Conservation (phyloP, 108 stramenopile species). For the Nitzschia sp. region DNA sequence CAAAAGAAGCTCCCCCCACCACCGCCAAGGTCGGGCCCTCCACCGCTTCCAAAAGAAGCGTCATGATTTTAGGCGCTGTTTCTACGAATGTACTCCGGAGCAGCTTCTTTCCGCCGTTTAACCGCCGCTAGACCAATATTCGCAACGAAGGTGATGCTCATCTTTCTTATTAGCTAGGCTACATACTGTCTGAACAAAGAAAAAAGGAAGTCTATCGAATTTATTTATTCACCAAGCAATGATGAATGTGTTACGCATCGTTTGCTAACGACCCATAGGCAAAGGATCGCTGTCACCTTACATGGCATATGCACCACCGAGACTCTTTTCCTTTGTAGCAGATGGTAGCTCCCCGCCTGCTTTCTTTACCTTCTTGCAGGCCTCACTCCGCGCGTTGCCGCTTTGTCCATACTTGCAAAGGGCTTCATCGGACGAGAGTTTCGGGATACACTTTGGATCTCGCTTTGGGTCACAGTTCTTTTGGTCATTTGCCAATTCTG, state of each 20-base stretch:
- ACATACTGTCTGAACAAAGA: too few relatives aligned
- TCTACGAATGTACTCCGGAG: too few relatives aligned
- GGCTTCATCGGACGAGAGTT: conserved; percentile 58
- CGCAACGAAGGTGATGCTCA: too few relatives aligned
- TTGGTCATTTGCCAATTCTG: conserved; percentile 42
- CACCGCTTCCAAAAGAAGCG: background rate
- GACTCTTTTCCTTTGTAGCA: conserved; percentile 40
- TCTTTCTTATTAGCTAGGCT: too few relatives aligned
- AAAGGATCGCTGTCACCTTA: conserved; percentile 36
- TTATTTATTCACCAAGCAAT: too few relatives aligned
- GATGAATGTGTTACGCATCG: too few relatives aligned
- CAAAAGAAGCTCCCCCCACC: background rate
- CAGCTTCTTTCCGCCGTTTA: too few relatives aligned
- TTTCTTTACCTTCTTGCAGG: conserved; percentile 58
- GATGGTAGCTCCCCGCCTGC: conserved; percentile 42
- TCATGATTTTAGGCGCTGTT: too few relatives aligned
- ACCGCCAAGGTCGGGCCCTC: background rate
- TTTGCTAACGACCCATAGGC: too few relatives aligned
- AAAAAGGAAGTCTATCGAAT: too few relatives aligned
- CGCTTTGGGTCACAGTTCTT: conserved; percentile 74
- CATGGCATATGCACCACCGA: conserved; percentile 81
- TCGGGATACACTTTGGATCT: conserved; percentile 67
- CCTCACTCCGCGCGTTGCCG: conserved; percentile 55
- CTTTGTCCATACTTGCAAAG: conserved; percentile 69
- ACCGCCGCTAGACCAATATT: too few relatives aligned